These are phyloP conservation scores for Viridothelium virens DNA, from an alignment of 495 filamentous ascomycete genomes.

Conservation along the genomic window DNA sequence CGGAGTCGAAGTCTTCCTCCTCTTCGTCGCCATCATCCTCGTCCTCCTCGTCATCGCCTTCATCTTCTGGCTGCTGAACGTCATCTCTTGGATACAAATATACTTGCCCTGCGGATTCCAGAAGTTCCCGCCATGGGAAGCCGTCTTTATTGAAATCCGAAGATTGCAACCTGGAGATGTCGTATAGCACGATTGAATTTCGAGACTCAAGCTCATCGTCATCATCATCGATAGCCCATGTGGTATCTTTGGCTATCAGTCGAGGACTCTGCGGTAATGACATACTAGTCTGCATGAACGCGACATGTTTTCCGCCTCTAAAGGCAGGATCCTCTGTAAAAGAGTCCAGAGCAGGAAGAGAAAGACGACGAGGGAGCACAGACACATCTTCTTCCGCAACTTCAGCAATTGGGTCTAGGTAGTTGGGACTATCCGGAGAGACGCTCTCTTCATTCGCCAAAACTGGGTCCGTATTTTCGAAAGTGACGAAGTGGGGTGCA, in stretches of 20 bases:
- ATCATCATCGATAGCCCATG: neutral
- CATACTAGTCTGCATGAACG: neutral
- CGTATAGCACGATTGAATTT: neutral
- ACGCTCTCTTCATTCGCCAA: neutral
- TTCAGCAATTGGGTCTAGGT: neutral
- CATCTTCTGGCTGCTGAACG: neutral
- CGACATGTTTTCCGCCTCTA: neutral
- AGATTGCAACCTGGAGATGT: neutral
- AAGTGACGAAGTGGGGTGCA: neutral
- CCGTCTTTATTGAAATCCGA: constrained; percentile 6
- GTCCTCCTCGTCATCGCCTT: neutral
- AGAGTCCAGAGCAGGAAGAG: neutral
- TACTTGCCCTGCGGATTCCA: neutral
- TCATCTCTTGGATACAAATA: neutral
- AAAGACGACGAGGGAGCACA: neutral
- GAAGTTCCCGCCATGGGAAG: neutral
- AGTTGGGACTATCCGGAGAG: neutral
- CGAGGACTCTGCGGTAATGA: neutral
- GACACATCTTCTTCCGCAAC: neutral
- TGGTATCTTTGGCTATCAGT: neutral
- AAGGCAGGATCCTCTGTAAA: neutral
- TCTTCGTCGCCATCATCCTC: neutral
- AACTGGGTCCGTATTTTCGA: neutral
- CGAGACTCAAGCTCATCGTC: neutral
- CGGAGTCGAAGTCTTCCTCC: neutral